Evolutionary conservation across 2,329 filamentous ascomycete genomes (phyloP), one percentile per base, ranked within the genome.

Genomic region (Aspergillus tamarii): DNA sequence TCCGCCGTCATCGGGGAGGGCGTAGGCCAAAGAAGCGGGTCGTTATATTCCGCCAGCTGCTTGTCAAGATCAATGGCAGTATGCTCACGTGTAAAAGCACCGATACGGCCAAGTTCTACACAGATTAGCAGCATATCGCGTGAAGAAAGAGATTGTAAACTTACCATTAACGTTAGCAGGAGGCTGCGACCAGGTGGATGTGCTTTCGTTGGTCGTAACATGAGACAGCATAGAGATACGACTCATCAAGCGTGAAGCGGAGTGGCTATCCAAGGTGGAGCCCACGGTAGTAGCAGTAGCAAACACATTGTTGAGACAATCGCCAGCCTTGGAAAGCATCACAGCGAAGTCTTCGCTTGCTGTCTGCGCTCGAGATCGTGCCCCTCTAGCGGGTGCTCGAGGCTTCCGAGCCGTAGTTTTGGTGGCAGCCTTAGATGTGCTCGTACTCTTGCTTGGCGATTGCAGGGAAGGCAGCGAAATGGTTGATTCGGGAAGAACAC

Each of bases 401-500:
- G 72, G 63, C 64, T 63, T 74, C 23, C 71, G 73, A 7, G 69
- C 43, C 10, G 69, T 60, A 12, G 70, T 45, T 60, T 73, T 76
- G 64, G 46, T 12, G 75, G 48, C 16, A 34, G 28, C 28, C 28
- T 32, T 30, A 3, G 70, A 32, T 71, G 68, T n/a, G 64, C 67
- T 64, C 79, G 69, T 63, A 19, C 72, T 62, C 57, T 72, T 75
- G 45, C 57, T 66, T 5, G 73, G 69, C 63, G 65, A 78, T 74
- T 67, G 76, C 73, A 94, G 83, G 0, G 92, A 89, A 1, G 94
- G 93, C 64, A 94, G 90, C 0, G 93, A 96, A 30, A 97, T 89
- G 0, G 93, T 97, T 0, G 95, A 97, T 72, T 99, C 95, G 53
- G 94, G 92, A 19, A 98, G 85, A 11, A 94, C 91, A 21, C 92